Conservation (phyloP, 805 yeast species). For the Yarrowia alimentaria region DNA sequence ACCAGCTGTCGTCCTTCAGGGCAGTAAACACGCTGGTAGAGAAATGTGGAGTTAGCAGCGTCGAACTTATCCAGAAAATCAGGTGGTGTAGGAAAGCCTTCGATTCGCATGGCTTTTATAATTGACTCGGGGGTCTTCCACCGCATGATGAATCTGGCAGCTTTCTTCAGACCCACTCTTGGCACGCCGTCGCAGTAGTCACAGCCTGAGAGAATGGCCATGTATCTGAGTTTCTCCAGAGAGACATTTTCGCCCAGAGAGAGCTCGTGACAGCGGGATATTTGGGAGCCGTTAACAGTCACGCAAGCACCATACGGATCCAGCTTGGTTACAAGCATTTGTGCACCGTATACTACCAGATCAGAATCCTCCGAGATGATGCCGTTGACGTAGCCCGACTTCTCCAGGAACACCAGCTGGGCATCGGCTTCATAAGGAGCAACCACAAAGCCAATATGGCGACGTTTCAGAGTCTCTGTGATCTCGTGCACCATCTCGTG, state of each 20-base stretch:
- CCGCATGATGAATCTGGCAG: slow-evolving; percentile 58
- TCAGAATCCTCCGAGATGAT: slow-evolving; percentile 95
- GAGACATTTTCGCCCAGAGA: slow-evolving; percentile 50
- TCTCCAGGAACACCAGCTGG: slow-evolving; percentile 88
- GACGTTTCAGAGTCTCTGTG: slow-evolving; percentile 63
- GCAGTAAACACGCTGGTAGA: slow-evolving; percentile 80
- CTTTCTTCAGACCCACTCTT: slow-evolving; percentile 76
- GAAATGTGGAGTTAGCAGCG: slow-evolving; percentile 75
- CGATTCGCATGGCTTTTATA: slow-evolving; percentile 50
- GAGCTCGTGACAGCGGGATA: slow-evolving; percentile 48
- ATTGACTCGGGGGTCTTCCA: slow-evolving; percentile 51
- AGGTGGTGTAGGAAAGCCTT: slow-evolving; percentile 60
- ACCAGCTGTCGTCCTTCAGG: slow-evolving; percentile 52
- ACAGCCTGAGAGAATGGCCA: slow-evolving; percentile 93
- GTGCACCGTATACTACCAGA: slow-evolving; percentile 82
- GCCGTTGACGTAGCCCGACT: slow-evolving; percentile 70
- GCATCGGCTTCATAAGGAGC: slow-evolving; percentile 99
- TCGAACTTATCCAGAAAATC: slow-evolving; percentile 59
- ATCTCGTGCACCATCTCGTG: slow-evolving; percentile 88
- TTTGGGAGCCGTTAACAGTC: slow-evolving; percentile 60
- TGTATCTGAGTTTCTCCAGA: slow-evolving; percentile 60
- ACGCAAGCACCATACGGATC: slow-evolving; percentile 68
- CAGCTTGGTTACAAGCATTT: slow-evolving; percentile 71
- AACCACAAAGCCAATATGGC: slow-evolving; percentile 68
- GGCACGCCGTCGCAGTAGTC: slow-evolving; percentile 89